These are phyloP conservation scores for Rehmannia glutinosa DNA, from an alignment of 257 asterid genomes.

Conservation along the genomic window DNA sequence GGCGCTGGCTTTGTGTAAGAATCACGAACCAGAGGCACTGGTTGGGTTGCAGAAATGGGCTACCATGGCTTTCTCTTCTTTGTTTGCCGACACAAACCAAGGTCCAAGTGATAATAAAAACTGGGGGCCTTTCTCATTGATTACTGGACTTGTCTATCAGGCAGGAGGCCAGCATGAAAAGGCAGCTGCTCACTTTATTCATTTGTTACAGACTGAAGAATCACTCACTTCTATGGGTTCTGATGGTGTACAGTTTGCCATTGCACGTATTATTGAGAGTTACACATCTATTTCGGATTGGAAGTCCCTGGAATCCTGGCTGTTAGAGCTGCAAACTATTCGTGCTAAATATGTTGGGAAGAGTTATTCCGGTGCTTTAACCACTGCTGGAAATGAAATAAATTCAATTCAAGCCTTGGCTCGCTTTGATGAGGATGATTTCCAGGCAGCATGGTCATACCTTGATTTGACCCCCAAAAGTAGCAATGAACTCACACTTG, in stretches of 20 bases:
- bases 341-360: slow-evolving; percentile 92
- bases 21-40: slow-evolving; percentile 73
- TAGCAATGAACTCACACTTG: slow-evolving; percentile 82
- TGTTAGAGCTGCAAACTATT: slow-evolving; percentile 80
- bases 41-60: slow-evolving; percentile 92
- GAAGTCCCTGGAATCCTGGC: slow-evolving; percentile 96
- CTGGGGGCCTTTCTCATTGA: slow-evolving; percentile 74
- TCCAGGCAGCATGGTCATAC: slow-evolving; percentile 90
- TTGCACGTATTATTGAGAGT: slow-evolving; percentile 83
- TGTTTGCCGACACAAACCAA: slow-evolving; percentile 61
- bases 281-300: slow-evolving; percentile 88
- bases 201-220: slow-evolving; percentile 80
- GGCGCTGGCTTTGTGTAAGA: slow-evolving; percentile 78
- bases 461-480: slow-evolving; percentile 98
- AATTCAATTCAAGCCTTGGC: slow-evolving; percentile 91
- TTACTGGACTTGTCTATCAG: slow-evolving; percentile 87
- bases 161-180: slow-evolving; percentile 93
- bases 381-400: slow-evolving; percentile 93
- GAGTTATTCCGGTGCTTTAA: slow-evolving; percentile 87
- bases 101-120: slow-evolving; percentile 35
- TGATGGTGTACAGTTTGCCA: slow-evolving; percentile 80
- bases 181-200: slow-evolving; percentile 91
- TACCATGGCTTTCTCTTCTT: slow-evolving; percentile 56
- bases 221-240: slow-evolving; percentile 84
- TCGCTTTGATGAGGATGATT: slow-evolving; percentile 84